A percentile compares a stretch with the other conserved stretches of the same genome.
phyloP scores from a whole-genome alignment of 2,329 filamentous ascomycete genomes.

The Daldinia sp. region DNA sequence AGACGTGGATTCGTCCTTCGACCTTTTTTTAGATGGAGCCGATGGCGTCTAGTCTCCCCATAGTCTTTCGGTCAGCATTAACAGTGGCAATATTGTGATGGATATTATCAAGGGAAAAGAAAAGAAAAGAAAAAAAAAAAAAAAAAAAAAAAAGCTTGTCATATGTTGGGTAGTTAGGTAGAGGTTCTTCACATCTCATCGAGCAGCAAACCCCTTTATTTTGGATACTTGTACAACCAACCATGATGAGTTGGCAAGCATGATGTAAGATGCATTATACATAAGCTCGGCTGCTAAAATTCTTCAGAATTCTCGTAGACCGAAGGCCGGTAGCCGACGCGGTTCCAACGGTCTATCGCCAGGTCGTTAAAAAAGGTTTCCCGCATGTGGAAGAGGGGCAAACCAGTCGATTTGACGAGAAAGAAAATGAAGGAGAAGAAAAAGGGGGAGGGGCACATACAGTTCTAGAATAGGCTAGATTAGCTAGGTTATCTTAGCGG shows the following conservation, averaged over 20 bases:
- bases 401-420: neutral
- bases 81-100: conserved; percentile 6
- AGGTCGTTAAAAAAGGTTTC: conserved; percentile 11
- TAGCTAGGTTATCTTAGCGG: neutral
- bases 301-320: conserved; percentile 1
- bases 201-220: conserved; percentile 1
- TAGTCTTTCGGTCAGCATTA: neutral
- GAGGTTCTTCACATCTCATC: neutral
- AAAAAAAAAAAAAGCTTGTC: neutral
- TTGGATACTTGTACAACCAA: conserved; percentile 9
- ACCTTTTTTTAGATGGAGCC: conserved; percentile 2
- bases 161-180: neutral
- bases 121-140: no score
- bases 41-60: conserved; percentile 2
- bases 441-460: conserved; percentile 2
- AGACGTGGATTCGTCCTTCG: conserved; percentile 1
- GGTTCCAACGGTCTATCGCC: conserved; percentile 2
- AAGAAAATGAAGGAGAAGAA: conserved; percentile 5
- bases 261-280: conserved; percentile 11
- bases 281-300: neutral
- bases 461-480: conserved; percentile 1
- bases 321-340: conserved; percentile 4
- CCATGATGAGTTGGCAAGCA: conserved; percentile 11
- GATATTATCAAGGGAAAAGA: conserved; percentile 7
- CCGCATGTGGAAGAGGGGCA: conserved; percentile 9